Base-by-base conservation (phyloP, 2,329 filamentous ascomycete genomes). In the Stagonosporopsis cucurbitacearum region DNA sequence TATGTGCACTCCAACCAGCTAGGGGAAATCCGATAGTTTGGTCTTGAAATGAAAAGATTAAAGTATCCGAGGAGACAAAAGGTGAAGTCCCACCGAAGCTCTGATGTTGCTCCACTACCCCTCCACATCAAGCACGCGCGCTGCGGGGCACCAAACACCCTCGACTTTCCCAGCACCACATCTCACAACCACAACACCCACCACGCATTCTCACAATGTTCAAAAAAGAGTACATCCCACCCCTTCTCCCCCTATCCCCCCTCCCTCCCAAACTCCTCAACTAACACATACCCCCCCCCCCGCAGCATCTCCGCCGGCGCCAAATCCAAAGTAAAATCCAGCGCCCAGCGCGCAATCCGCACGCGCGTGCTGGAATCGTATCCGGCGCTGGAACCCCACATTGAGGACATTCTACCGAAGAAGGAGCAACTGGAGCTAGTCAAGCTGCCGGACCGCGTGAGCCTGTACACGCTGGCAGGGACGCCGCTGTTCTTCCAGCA, bases 321-420 rank as follows among this genome's bases (percentile, higher is more conserved):
- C 53, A 96, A 95, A 80, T 92, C 92, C 68, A 98, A 98, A 83
- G 91, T 98, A 78, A 99, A 98, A 81, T 97, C 94, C 63, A 96
- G 92, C 22, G 91, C 92, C 53, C 93, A 97, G 81, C 91, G 95
- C 71, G 86, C 82, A 62, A 88, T 99, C 68, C 91, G 95, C 67
- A 84, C 88, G 70, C 91, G 91, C 71, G 85, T 98, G 64, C 81
- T 95, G 62, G 84, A 91, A 56, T 90, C 90, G 49, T 97, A 96
- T 79, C 95, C 95, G 2, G 85, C 91, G 47, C 88, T 98, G 47
- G 86, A 87, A 65, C 90, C 91, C 0, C 86, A 92, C 79, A 96
- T 97, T 77, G 95, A 99, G 77, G 91, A 96, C 75, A 87, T 98
- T 68, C 83, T 99, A 64, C 95, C 95, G 46, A 98, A 98, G 79